phyloP scores from a whole-genome alignment of 805 yeast genomes.

The Wickerhamiella australiensis region DNA sequence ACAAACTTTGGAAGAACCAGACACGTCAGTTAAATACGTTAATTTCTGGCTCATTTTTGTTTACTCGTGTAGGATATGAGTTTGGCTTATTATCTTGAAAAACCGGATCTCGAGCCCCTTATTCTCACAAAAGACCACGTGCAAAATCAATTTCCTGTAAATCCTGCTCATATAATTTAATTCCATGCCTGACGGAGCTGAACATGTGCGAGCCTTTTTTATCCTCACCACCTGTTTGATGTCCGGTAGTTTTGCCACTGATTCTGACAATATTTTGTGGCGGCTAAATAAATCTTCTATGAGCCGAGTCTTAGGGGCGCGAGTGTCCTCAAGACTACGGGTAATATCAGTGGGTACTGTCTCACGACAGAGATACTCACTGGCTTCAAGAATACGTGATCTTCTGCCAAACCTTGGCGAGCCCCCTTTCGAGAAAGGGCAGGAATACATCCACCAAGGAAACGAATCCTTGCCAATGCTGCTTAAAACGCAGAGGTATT shows the following conservation, averaged over 20 bases:
- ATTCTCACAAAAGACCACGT: too few relatives aligned
- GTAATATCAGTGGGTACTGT: neutral
- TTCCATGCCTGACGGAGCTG: too few relatives aligned
- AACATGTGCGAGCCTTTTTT: too few relatives aligned
- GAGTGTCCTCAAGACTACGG: slow-evolving; percentile 2
- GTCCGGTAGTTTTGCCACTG: neutral
- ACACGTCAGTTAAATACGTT: too few relatives aligned
- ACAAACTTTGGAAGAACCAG: too few relatives aligned
- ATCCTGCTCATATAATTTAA: too few relatives aligned
- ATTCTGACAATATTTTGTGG: neutral
- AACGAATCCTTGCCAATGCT: neutral
- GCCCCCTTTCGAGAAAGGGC: neutral
- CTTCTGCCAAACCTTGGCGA: slow-evolving; percentile 7
- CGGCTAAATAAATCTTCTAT: slow-evolving; percentile 1
- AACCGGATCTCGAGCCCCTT: too few relatives aligned
- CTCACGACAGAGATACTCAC: neutral
- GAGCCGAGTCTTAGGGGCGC: slow-evolving; percentile 7
- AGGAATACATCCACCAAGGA: neutral
- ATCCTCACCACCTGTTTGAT: too few relatives aligned
- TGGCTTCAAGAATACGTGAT: slow-evolving; percentile 11
- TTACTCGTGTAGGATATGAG: too few relatives aligned
- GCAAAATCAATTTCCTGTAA: too few relatives aligned
- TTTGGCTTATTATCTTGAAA: too few relatives aligned
- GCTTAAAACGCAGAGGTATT: slow-evolving; percentile 9
- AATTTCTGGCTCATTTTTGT: too few relatives aligned